These are phyloP conservation scores for Neurospora sp. DNA, from an alignment of 2,329 filamentous ascomycete species.

Conservation along the genomic window DNA sequence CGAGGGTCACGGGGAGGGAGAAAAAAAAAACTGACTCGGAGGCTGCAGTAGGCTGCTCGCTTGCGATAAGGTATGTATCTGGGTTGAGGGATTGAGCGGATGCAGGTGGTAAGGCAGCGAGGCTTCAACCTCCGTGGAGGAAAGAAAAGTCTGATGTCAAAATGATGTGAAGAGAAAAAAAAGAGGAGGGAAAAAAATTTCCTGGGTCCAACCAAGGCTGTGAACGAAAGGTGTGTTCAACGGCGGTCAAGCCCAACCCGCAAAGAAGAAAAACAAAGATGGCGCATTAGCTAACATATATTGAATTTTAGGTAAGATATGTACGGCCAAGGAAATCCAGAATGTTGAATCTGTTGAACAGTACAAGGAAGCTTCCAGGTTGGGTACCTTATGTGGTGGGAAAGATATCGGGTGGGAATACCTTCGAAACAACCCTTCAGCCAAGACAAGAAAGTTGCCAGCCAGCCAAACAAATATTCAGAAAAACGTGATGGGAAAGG, in stretches of 20 bases:
- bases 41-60: not conserved
- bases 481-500: not conserved
- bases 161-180: not conserved
- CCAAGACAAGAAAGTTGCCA: not conserved
- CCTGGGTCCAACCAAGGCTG: no score
- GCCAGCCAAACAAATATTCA: not conserved
- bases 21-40: not conserved
- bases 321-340: not conserved
- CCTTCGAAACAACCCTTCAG: no score
- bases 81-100: not conserved
- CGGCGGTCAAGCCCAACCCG: not conserved
- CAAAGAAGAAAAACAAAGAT: not conserved
- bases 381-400: not conserved
- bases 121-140: not conserved
- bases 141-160: not conserved
- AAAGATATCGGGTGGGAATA: no score
- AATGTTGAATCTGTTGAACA: not conserved
- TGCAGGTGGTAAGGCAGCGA: no score
- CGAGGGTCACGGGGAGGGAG: not conserved
- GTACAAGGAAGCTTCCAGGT: not conserved
- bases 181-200: not conserved
- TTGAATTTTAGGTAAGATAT: not conserved
- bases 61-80: not conserved
- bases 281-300: not conserved
- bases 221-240: not conserved